Base-by-base conservation (phyloP, 1,139 yeast genomes). In the Magnusiomyces clavatus region DNA sequence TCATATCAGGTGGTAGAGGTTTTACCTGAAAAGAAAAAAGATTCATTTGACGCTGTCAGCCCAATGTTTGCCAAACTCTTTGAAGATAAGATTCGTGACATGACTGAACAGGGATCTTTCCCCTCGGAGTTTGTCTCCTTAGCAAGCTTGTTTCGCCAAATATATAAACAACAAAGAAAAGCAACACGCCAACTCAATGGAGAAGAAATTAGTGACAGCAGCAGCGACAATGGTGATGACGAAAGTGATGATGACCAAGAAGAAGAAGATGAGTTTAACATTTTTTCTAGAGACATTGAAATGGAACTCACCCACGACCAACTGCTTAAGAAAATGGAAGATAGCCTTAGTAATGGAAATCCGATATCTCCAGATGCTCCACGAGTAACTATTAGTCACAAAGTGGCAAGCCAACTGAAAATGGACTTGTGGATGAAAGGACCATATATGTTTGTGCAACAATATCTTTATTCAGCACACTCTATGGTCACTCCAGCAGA, bases 381-480 rank as follows among this genome's bases (percentile, higher is more conserved):
- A 12, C 60, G 61, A 16, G 59, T 64, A 35, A 47, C 48, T 6
- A 57, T 64, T n/a, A 64, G 76, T 1, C 73, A 71, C 47, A 75
- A 72, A 19, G 70, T 70, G 16, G 69, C 77, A 6, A 63, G 72
- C 14, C 71, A 75, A 52, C 82, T 88, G 0, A 75, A 92, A 54
- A 70, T 73, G 53, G 81, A 64, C 59, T 67, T 88, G 51, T 84
- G 83, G 62, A 65, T 69, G n/a, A 66, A 77, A 54, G 96, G 96
- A 0, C 74, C 80, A 36, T 68, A 75, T 57, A 66, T 69, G 55
- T 83, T 86, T 59, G 67, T 87, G 51, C 78, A 78, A 53, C 71
- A 73, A 47, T 84, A 77, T 59, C 66, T 86, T 36, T 86, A 78
- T 1, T 80, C 87, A 13, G 72, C 77, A 17, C 72, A 79, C 12